Percentiles rank a stretch among this genome's conserved stretches.
These are phyloP conservation scores for Penicillium sp. DNA, from an alignment of 2,329 filamentous ascomycete species.

Conservation along the genomic window DNA sequence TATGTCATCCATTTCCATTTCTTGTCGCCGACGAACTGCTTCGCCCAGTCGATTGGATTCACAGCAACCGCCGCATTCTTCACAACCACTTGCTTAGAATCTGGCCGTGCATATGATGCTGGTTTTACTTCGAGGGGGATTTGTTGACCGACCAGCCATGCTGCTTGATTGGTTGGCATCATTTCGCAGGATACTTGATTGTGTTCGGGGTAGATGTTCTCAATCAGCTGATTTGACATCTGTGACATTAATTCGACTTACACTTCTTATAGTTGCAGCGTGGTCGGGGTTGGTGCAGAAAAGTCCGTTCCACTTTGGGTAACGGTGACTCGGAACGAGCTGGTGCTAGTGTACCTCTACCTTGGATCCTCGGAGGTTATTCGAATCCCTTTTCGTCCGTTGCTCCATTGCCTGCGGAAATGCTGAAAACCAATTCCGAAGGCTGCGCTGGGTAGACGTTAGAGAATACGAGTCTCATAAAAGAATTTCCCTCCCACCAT, in stretches of 20 bases:
- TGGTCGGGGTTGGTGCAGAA: background rate
- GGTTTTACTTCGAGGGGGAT: constrained; percentile 35
- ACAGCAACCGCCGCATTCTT: constrained; percentile 44
- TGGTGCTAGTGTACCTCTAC: background rate
- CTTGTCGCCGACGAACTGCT: constrained; percentile 31
- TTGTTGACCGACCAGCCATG: constrained; percentile 35
- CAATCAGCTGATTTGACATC: background rate
- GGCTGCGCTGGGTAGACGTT: background rate
- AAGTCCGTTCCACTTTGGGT: background rate
- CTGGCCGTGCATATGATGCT: constrained; percentile 41
- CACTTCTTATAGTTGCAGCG: background rate
- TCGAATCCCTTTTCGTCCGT: background rate
- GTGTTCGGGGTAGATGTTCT: background rate
- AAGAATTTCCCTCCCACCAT: too few species aligned
- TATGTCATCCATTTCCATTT: constrained; percentile 34
- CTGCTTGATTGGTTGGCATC: constrained; percentile 21
- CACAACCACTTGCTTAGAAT: constrained; percentile 41
- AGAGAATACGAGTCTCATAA: background rate
- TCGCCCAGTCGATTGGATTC: constrained; percentile 47
- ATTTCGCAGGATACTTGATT: background rate
- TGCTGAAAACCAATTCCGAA: background rate
- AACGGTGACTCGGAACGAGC: background rate
- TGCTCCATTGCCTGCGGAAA: background rate
- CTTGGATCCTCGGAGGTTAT: background rate
- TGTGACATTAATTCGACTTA: background rate